Conservation (phyloP, 805 yeast species). For the Candida vaughaniae region DNA sequence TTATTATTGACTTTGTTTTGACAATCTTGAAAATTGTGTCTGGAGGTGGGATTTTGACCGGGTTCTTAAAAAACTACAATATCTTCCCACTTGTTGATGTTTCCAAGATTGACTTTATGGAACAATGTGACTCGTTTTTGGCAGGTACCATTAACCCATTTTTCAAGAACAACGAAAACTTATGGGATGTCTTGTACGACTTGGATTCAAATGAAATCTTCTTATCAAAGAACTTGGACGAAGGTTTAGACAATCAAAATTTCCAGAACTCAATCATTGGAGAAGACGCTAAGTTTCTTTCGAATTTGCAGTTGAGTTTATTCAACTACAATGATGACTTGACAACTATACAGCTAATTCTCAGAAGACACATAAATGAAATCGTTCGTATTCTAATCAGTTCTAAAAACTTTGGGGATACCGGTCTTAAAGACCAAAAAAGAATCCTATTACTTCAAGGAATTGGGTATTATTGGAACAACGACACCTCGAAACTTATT, state of each 20-base stretch:
- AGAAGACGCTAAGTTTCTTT: slow-evolving; percentile 45
- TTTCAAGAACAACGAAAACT: slow-evolving; percentile 49
- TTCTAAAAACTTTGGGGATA: slow-evolving; percentile 33
- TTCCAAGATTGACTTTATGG: slow-evolving; percentile 51
- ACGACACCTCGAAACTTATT: slow-evolving; percentile 38
- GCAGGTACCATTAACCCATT: slow-evolving; percentile 71
- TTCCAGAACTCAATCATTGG: slow-evolving; percentile 38
- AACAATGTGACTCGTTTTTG: slow-evolving; percentile 42
- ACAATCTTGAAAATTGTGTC: slow-evolving; percentile 41
- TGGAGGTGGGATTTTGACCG: slow-evolving; percentile 43
- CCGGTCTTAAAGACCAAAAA: neutral
- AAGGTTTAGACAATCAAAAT: slow-evolving; percentile 8
- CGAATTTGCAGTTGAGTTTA: slow-evolving; percentile 42
- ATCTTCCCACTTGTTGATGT: slow-evolving; percentile 63
- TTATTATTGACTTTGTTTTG: slow-evolving; percentile 42
- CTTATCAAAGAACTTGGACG: slow-evolving; percentile 9
- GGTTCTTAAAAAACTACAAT: slow-evolving; percentile 36
- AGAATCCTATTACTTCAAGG: slow-evolving; percentile 35
- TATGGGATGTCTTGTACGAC: slow-evolving; percentile 65
- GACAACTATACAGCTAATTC: slow-evolving; percentile 42
- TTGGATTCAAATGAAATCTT: slow-evolving; percentile 50
- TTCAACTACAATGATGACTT: slow-evolving; percentile 46
- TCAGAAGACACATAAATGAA: slow-evolving; percentile 46
- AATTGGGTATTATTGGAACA: slow-evolving; percentile 43
- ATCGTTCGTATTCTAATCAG: slow-evolving; percentile 37